phyloP scores from a whole-genome alignment of 257 asterid species.

The Coffea eugenioides region DNA sequence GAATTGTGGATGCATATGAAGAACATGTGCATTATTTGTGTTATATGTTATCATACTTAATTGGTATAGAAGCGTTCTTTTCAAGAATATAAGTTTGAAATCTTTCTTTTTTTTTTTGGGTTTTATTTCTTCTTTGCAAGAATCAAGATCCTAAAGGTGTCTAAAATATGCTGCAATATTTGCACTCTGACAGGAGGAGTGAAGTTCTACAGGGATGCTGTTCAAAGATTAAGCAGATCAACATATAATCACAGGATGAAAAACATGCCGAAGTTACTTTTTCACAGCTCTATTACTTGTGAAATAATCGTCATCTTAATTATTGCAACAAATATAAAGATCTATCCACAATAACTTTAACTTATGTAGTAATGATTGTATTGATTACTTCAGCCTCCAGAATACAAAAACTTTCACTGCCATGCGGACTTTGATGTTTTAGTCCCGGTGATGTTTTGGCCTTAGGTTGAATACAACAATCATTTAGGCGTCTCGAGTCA shows the following conservation, averaged over 20 bases:
- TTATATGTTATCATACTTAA: neutral
- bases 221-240: neutral
- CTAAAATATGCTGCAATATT: too few relatives aligned
- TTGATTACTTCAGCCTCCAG: neutral
- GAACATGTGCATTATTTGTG: neutral
- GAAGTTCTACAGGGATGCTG: too few relatives aligned
- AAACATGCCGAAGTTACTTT: neutral
- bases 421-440: too few relatives aligned
- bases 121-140: neutral
- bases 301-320: neutral
- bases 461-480: too few relatives aligned
- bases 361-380: neutral
- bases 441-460: too few relatives aligned
- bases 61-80: neutral
- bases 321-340: neutral
- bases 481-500: too few relatives aligned
- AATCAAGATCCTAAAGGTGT: too few relatives aligned
- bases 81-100: neutral
- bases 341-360: neutral
- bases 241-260: neutral
- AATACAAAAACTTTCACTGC: too few relatives aligned
- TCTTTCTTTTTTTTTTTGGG: neutral
- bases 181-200: too few relatives aligned
- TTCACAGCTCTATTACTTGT: too few relatives aligned
- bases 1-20: neutral